Evolutionary conservation across 108 stramenopile genomes (phyloP), one percentile per base, ranked within the genome.

Genomic region (Fragilaria crotonensis): DNA sequence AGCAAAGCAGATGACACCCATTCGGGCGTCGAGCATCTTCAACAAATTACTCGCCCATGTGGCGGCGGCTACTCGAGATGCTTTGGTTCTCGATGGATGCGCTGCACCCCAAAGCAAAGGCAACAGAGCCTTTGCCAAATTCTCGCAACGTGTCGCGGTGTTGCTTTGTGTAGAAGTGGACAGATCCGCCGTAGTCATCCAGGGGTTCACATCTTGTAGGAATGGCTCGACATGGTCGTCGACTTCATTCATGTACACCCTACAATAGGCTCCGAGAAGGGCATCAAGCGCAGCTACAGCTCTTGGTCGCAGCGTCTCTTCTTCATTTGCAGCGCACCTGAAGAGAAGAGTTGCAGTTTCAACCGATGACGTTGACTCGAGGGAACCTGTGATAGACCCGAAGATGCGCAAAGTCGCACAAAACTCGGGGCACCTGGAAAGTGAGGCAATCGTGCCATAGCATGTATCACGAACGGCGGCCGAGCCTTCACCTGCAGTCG

Each of bases 1-100:
- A 91, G 51, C 84, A 87, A 2, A 91, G 54, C 18, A 91, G 36
- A 59, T 91, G 84, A 57, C 75, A 85, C n/a, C 81, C 84, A 57
- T 53, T 67, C 0, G 52, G 31, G 5, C 56, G 54, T 87, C 84
- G 4, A 87, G 48, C 23, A 30, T 29, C 17, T 63, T 47, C 31
- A 91, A 52, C 3, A 91, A 57, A 22, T 91, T 82, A 33, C 76
- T 56, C 1, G 90, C 60, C 90, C 90, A 91, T 14, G 80, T 67
- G 14, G 76, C 83, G 2, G 90, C 78, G 19, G 84, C 84, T 2
- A 86, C 74, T 2, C 90, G 67, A 9, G 81, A 79, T 45, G 84
- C 78, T 49, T 85, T 87, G n/a, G 86, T 71, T 58, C 78, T 76
- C 52, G 69, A 61, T 0, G 45, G 51, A 7, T 79, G 73, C 20